These are phyloP conservation scores for Clonostachys solani DNA, from an alignment of 2,329 filamentous ascomycete species.

Conservation along the genomic window DNA sequence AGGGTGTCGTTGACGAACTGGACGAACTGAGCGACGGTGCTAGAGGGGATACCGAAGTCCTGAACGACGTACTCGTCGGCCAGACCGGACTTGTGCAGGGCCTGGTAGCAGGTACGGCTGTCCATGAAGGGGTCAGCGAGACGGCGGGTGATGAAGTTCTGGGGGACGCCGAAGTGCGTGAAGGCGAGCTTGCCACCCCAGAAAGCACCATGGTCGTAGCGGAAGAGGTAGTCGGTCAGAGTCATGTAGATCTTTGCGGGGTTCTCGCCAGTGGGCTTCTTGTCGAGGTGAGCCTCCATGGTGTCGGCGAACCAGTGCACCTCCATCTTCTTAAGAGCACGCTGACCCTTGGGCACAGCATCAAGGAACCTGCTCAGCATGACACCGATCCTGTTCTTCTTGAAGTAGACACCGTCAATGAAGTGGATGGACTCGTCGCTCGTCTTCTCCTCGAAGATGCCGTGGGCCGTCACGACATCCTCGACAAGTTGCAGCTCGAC, in stretches of 20 bases:
- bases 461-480: constrained; percentile 16
- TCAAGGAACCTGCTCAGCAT: constrained; percentile 45
- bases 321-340: constrained; percentile 24
- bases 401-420: constrained; percentile 53
- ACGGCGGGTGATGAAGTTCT: constrained; percentile 43
- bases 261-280: constrained; percentile 14
- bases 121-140: constrained; percentile 47
- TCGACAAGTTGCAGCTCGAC: constrained; percentile 37
- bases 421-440: constrained; percentile 35
- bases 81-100: constrained; percentile 42
- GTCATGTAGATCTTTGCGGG: constrained; percentile 27
- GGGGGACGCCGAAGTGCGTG: constrained; percentile 44
- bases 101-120: constrained; percentile 47
- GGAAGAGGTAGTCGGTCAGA: constrained; percentile 48
- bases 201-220: constrained; percentile 52
- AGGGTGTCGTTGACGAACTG: constrained; percentile 20
- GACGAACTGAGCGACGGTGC: constrained; percentile 16
- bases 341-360: constrained; percentile 34
- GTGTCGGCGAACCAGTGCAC: constrained; percentile 21
- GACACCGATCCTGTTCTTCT: constrained; percentile 38
- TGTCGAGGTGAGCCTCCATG: constrained; percentile 14
- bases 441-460: constrained; percentile 27
- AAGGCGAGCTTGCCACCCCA: constrained; percentile 48
- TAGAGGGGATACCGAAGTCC: constrained; percentile 31
- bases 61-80: constrained; percentile 44